Evolutionary conservation across 2,329 filamentous ascomycete genomes (phyloP).

Genomic region (Chaetomium sp.): DNA sequence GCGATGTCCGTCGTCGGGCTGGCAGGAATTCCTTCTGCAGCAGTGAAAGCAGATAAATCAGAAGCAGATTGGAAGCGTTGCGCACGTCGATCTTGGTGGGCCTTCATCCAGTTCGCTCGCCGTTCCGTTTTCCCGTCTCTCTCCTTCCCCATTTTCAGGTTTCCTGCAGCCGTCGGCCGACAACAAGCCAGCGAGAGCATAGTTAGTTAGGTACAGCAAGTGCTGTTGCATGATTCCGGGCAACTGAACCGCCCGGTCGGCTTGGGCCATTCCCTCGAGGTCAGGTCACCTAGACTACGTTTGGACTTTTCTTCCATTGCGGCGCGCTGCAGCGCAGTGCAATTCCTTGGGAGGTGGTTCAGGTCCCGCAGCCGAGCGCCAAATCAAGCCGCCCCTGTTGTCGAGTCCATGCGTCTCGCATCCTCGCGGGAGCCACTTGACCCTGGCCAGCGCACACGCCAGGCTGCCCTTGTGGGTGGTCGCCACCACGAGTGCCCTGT

Average conservation of each 20-base stretch:
- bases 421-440: slow-evolving; percentile 21
- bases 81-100: background rate
- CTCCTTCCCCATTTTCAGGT: background rate
- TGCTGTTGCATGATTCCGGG: background rate
- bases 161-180: background rate
- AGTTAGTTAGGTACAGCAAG: too few relatives aligned
- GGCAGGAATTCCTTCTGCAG: too few relatives aligned
- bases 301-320: background rate
- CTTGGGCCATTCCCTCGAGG: background rate
- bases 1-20: too few relatives aligned
- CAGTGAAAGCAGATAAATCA: background rate
- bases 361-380: background rate
- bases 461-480: slow-evolving; percentile 24
- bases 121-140: background rate
- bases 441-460: slow-evolving; percentile 21
- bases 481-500: slow-evolving; percentile 24
- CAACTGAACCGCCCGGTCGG: background rate
- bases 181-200: too few relatives aligned
- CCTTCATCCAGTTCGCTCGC: background rate
- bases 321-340: background rate
- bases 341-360: background rate
- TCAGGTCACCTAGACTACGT: too few relatives aligned
- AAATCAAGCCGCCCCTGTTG: background rate
- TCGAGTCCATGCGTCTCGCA: slow-evolving; percentile 21
- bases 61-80: background rate